These are phyloP conservation scores for Erigeron philadelphicus DNA, from an alignment of 140 eudicot species.

Conservation along the genomic window DNA sequence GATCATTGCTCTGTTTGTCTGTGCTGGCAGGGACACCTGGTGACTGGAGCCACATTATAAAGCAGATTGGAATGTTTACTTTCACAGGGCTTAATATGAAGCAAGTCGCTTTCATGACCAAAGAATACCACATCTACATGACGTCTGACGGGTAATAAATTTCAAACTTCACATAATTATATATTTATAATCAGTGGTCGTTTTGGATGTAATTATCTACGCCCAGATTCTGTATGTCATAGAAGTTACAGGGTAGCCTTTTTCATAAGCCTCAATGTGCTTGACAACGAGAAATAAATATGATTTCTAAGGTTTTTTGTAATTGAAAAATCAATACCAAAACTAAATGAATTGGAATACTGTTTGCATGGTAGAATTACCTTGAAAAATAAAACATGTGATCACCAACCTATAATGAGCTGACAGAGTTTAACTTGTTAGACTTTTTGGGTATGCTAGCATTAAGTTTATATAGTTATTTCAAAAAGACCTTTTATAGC, in stretches of 20 bases:
- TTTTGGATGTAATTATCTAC: background rate
- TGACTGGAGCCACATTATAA: slow-evolving; percentile 94
- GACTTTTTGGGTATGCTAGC: background rate
- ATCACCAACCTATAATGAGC: background rate
- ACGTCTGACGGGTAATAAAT: slow-evolving; percentile 84
- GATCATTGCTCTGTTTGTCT: background rate
- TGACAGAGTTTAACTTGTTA: background rate
- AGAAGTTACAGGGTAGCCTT: background rate
- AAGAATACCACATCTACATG: slow-evolving; percentile 88
- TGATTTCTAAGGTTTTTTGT: background rate
- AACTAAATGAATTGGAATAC: background rate
- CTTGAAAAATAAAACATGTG: background rate
- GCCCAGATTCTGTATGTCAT: background rate
- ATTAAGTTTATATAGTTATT: background rate
- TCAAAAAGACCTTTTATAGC: background rate
- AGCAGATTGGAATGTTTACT: slow-evolving; percentile 98
- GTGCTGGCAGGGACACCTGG: slow-evolving; percentile 77
- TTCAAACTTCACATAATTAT: background rate
- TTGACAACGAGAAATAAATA: background rate
- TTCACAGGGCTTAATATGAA: slow-evolving; percentile 77
- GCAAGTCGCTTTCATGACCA: slow-evolving; percentile 88
- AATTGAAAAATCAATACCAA: background rate
- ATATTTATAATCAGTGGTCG: background rate
- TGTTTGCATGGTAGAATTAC: background rate
- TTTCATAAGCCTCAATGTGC: background rate